A percentile compares a stretch with the other conserved stretches of the same genome.
Conservation (phyloP, 495 filamentous ascomycete genomes). For the Aspergillus avenaceus region DNA sequence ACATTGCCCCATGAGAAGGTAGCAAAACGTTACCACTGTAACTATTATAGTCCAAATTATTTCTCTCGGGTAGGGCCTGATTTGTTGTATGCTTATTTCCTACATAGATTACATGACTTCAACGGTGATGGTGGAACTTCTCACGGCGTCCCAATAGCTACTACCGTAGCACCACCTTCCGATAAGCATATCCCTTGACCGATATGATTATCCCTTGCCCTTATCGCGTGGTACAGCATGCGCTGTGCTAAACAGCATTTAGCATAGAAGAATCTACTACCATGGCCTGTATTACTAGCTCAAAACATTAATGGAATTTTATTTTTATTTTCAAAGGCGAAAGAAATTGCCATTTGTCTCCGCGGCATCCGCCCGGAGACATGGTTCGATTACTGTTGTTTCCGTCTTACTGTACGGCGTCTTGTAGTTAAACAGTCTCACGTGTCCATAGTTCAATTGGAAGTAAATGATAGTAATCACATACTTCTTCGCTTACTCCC, state of each 20-base stretch:
- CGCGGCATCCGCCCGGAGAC: not conserved
- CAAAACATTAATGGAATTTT: not conserved
- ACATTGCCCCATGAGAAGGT: not conserved
- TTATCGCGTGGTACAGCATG: not conserved
- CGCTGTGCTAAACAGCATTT: not conserved
- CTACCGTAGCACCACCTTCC: not conserved
- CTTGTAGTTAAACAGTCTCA: too few species aligned
- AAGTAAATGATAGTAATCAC: too few species aligned
- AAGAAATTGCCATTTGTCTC: too few species aligned
- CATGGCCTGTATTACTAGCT: not conserved
- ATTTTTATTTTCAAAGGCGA: too few species aligned
- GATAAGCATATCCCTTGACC: not conserved
- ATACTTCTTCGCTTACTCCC: not conserved
- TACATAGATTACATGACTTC: not conserved
- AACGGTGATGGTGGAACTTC: not conserved
- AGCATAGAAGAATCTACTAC: not conserved
- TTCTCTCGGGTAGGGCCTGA: not conserved
- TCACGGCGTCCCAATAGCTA: not conserved
- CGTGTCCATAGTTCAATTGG: too few species aligned
- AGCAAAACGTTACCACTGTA: not conserved
- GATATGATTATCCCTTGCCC: conserved; percentile 1
- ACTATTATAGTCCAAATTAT: too few species aligned
- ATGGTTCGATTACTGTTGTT: not conserved
- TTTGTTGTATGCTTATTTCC: not conserved
- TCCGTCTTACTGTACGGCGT: not conserved